These are phyloP conservation scores for Telopea speciosissima DNA, from an alignment of 177 flowering plant genomes.

Conservation along the genomic window DNA sequence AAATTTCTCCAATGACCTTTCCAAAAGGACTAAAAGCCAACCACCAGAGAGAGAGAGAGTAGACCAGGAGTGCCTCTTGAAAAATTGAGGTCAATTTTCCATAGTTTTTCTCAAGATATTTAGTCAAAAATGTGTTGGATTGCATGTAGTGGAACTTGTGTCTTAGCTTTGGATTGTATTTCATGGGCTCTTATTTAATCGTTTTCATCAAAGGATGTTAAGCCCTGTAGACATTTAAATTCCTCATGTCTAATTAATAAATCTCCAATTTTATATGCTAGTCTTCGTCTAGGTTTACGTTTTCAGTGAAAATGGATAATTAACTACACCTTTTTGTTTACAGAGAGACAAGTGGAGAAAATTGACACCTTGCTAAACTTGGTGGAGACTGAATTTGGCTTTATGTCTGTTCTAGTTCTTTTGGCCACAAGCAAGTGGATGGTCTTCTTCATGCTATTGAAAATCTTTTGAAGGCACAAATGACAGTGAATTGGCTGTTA, in stretches of 20 bases:
- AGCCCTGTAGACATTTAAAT: background rate
- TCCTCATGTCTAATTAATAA: background rate
- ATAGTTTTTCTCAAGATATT: no score
- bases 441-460: slow-evolving; percentile 64
- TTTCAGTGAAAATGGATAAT: background rate
- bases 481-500: slow-evolving; percentile 79
- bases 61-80: no score
- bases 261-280: background rate
- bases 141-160: background rate
- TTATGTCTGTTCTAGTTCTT: slow-evolving; percentile 70
- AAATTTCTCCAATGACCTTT: no score
- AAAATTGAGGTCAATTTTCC: no score
- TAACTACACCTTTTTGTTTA: slow-evolving; percentile 12
- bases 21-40: no score
- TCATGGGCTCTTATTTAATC: background rate
- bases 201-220: background rate
- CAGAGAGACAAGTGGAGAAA: slow-evolving; percentile 77
- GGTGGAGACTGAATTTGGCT: slow-evolving; percentile 81
- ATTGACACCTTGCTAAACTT: slow-evolving; percentile 76
- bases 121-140: background rate
- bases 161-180: background rate
- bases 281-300: background rate
- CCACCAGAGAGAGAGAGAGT: no score
- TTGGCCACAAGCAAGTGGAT: slow-evolving; percentile 89
- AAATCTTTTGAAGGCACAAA: slow-evolving; percentile 51